Conservation (phyloP, 352 stramenopile genomes). For the Globisporangium cystogenes region DNA sequence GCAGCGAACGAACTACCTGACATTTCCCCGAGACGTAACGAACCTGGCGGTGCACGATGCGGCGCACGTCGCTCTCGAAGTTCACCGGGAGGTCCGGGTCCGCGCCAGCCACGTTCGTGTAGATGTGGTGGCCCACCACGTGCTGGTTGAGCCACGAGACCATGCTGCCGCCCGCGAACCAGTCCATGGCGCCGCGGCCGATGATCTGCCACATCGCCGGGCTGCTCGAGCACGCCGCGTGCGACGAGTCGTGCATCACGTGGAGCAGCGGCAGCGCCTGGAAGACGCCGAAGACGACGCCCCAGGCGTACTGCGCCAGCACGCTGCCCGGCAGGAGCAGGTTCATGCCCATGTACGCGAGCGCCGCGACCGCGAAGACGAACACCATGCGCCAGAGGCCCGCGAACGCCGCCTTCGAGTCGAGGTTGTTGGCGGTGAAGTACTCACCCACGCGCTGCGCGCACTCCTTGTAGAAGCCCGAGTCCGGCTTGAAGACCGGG, state of each 20-base stretch:
- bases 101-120: slow-evolving; percentile 92
- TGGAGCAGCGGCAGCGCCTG: slow-evolving; percentile 89
- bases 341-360: slow-evolving; percentile 80
- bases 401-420: slow-evolving; percentile 76
- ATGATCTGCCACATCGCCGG: slow-evolving; percentile 68
- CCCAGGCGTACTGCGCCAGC: slow-evolving; percentile 64
- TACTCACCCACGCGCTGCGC: slow-evolving; percentile 81
- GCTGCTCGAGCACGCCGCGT: slow-evolving; percentile 85
- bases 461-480: slow-evolving; percentile 89
- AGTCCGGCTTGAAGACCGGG: slow-evolving; percentile 87
- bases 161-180: slow-evolving; percentile 89
- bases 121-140: slow-evolving; percentile 94
- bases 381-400: slow-evolving; percentile 86
- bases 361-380: slow-evolving; percentile 57
- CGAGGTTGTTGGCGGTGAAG: slow-evolving; percentile 87
- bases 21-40: too few species aligned
- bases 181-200: slow-evolving; percentile 85
- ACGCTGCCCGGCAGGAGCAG: slow-evolving; percentile 43
- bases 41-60: slow-evolving; percentile 81
- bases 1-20: too few species aligned
- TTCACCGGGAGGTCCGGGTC: slow-evolving; percentile 92
- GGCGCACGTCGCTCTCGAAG: slow-evolving; percentile 80
- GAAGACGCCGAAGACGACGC: slow-evolving; percentile 81
- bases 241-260: slow-evolving; percentile 92
- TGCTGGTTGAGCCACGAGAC: slow-evolving; percentile 94